phyloP scores from a whole-genome alignment of 2,329 filamentous ascomycete species.

The Botrytis fabae region DNA sequence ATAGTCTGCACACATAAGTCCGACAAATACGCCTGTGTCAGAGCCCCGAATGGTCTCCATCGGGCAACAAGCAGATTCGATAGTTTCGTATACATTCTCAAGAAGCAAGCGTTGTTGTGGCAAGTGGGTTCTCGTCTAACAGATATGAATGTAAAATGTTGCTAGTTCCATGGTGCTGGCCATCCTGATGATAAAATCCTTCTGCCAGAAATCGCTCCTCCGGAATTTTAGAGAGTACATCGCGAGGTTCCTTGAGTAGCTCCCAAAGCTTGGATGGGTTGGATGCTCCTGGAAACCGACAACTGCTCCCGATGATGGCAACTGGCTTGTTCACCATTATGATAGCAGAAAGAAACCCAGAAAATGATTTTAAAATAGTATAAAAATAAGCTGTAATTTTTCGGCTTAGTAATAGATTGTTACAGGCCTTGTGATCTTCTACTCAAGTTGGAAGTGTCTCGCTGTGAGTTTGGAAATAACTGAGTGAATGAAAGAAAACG shows the following conservation, averaged over 20 bases:
- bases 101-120: conserved; percentile 36
- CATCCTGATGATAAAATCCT: conserved; percentile 39
- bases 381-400: too few species aligned
- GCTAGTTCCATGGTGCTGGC: conserved; percentile 30
- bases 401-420: too few species aligned
- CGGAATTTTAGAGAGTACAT: conserved; percentile 34
- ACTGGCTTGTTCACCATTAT: too few species aligned
- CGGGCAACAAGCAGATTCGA: conserved; percentile 28
- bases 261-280: conserved; percentile 41
- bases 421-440: too few species aligned
- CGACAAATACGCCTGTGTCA: conserved; percentile 10
- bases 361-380: too few species aligned
- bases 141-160: too few species aligned
- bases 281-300: conserved; percentile 22
- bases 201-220: conserved; percentile 47
- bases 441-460: too few species aligned
- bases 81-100: conserved; percentile 35
- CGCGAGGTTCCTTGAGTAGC: conserved; percentile 34
- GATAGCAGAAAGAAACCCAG: too few species aligned
- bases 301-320: too few species aligned
- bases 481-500: too few species aligned
- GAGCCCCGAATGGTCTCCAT: neutral
- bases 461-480: too few species aligned
- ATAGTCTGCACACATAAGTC: conserved; percentile 17
- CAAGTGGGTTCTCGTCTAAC: too few species aligned